Conservation (phyloP, 106 monocot species). For the Chionographis japonica region DNA sequence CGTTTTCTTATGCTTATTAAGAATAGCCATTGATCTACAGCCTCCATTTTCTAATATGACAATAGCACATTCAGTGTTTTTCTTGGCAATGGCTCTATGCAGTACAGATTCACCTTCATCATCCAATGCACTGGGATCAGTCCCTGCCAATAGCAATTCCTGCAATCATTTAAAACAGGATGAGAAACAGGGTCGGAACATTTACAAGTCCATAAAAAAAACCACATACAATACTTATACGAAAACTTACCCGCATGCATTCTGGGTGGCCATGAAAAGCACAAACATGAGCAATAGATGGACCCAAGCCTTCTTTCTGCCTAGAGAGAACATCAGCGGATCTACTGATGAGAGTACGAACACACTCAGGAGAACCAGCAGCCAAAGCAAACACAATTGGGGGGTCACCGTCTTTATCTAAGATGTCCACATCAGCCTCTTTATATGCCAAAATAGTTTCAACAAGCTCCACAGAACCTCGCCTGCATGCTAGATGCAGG, state of each 20-base stretch:
- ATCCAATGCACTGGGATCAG: slow-evolving; percentile 94
- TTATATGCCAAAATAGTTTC: slow-evolving; percentile 63
- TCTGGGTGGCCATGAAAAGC: slow-evolving; percentile 94
- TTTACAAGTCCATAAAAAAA: slow-evolving; percentile 3
- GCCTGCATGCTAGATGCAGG: slow-evolving; percentile 79
- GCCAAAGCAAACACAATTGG: slow-evolving; percentile 89
- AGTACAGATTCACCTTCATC: slow-evolving; percentile 94
- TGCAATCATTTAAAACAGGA: slow-evolving; percentile 24
- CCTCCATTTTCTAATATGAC: slow-evolving; percentile 92
- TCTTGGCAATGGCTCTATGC: slow-evolving; percentile 79
- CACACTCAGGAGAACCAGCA: slow-evolving; percentile 81
- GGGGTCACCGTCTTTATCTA: slow-evolving; percentile 91
- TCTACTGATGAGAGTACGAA: slow-evolving; percentile 64
- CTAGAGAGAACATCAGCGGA: slow-evolving; percentile 68
- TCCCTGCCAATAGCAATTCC: slow-evolving; percentile 88
- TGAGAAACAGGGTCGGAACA: slow-evolving; percentile 2
- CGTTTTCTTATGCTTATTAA: slow-evolving; percentile 84
- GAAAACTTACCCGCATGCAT: slow-evolving; percentile 78
- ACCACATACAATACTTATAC: background rate
- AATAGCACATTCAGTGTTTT: slow-evolving; percentile 83
- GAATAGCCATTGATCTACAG: slow-evolving; percentile 81
- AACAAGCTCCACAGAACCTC: slow-evolving; percentile 80
- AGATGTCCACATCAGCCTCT: slow-evolving; percentile 85
- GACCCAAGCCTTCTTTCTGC: slow-evolving; percentile 58
- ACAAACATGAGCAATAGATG: slow-evolving; percentile 87